Evolutionary conservation across 805 yeast species (phyloP).

Genomic region (Cyberlindnera galapagoensis): DNA sequence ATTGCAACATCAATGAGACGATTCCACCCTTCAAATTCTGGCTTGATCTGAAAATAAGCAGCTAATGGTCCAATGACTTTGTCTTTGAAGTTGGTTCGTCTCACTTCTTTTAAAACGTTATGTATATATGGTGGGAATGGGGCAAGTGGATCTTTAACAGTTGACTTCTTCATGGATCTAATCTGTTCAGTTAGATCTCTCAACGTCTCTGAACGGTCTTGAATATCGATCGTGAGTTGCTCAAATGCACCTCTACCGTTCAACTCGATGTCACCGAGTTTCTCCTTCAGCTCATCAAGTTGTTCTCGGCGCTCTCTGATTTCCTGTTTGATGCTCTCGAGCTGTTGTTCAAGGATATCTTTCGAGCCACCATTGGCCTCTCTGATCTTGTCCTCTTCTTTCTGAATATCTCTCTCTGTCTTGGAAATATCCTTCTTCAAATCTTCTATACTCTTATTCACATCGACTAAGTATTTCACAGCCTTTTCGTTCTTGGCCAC

Average conservation of each 20-base stretch:
- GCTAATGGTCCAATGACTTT: constrained; percentile 84
- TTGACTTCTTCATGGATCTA: background rate
- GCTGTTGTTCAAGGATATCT: constrained; percentile 14
- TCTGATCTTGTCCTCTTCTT: constrained; percentile 24
- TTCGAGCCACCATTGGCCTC: constrained; percentile 23
- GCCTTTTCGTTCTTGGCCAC: constrained; percentile 13
- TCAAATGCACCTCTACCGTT: constrained; percentile 5
- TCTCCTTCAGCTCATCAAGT: background rate
- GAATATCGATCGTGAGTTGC: constrained; percentile 3
- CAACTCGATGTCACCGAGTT: constrained; percentile 2
- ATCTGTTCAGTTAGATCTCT: constrained; percentile 2
- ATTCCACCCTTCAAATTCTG: constrained; percentile 49
- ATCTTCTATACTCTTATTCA: constrained; percentile 12
- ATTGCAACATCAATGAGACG: constrained; percentile 53
- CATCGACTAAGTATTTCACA: constrained; percentile 14
- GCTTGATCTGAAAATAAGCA: constrained; percentile 45
- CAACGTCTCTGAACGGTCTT: constrained; percentile 9
- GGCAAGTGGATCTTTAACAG: constrained; percentile 10
- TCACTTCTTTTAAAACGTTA: constrained; percentile 7
- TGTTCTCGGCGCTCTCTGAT: background rate
- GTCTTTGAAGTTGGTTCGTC: constrained; percentile 33
- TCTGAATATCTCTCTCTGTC: constrained; percentile 12
- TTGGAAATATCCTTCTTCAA: constrained; percentile 17
- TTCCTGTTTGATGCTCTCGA: constrained; percentile 1
- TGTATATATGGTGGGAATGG: constrained; percentile 2